Conservation (phyloP, 805 yeast species). For the Sugiyamaella boreocaroliniensis region DNA sequence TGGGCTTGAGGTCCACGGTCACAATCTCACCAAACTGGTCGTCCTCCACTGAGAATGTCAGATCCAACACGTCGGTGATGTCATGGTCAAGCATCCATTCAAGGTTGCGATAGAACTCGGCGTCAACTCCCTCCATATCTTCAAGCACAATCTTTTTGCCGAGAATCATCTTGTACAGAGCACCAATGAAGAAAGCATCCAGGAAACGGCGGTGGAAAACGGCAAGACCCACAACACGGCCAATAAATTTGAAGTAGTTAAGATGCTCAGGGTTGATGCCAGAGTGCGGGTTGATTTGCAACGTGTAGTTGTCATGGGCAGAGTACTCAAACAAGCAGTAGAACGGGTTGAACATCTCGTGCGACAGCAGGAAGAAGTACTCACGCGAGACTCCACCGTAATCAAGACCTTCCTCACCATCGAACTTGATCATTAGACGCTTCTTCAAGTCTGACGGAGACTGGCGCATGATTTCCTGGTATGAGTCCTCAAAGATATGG, state of each 20-base stretch:
- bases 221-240: conserved; percentile 96
- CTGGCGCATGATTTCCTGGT: conserved; percentile 98
- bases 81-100: conserved; percentile 96
- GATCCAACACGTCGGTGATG: conserved; percentile 77
- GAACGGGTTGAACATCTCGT: conserved; percentile 98
- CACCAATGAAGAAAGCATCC: conserved; percentile 98
- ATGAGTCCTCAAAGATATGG: conserved; percentile 93
- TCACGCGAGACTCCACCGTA: conserved; percentile 99
- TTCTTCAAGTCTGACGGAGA: conserved; percentile 97
- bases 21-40: conserved; percentile 92
- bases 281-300: conserved; percentile 96
- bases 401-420: conserved; percentile 98
- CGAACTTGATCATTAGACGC: conserved; percentile 95
- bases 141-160: conserved; percentile 89
- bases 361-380: conserved; percentile 91
- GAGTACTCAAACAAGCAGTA: conserved; percentile 96
- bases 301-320: conserved; percentile 94
- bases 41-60: conserved; percentile 79
- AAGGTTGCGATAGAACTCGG: conserved; percentile 89
- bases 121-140: conserved; percentile 98
- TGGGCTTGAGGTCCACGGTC: conserved; percentile 81
- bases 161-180: conserved; percentile 95
- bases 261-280: conserved; percentile 97
- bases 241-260: conserved; percentile 95
- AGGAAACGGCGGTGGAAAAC: conserved; percentile 96